These are phyloP conservation scores for Mariannaea sp. DNA, from an alignment of 2,329 filamentous ascomycete genomes.

Conservation along the genomic window DNA sequence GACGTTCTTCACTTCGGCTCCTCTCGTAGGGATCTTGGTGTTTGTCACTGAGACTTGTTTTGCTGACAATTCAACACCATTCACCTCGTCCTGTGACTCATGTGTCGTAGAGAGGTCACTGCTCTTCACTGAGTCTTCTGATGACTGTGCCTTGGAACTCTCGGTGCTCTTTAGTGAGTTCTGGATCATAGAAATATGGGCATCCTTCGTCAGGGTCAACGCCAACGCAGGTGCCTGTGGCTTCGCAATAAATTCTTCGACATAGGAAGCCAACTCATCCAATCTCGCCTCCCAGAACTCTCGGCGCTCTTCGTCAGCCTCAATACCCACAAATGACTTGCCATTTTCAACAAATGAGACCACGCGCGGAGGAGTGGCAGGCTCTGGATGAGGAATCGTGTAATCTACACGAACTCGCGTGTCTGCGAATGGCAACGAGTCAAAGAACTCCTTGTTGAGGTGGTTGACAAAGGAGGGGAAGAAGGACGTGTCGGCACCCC, in stretches of 20 bases:
- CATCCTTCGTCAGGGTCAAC: no score
- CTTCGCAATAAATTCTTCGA: constrained; percentile 28
- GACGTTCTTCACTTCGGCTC: no score
- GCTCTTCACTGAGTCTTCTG: no score
- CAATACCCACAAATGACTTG: constrained; percentile 34
- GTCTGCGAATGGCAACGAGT: constrained; percentile 36
- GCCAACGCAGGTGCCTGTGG: constrained; percentile 19
- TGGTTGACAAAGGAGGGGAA: constrained; percentile 38
- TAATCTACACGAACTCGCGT: constrained; percentile 37
- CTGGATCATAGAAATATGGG: no score
- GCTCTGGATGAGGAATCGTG: constrained; percentile 34
- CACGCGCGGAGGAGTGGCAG: constrained; percentile 32
- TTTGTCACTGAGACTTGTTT: no score
- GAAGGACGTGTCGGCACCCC: constrained; percentile 26
- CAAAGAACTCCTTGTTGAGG: constrained; percentile 38
- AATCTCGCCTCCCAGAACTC: constrained; percentile 36
- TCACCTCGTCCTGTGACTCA: no score
- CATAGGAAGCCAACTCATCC: constrained; percentile 25
- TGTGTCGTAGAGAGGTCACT: no score
- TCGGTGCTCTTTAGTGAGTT: no score
- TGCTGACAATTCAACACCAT: no score
- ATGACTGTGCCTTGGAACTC: no score
- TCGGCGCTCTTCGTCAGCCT: constrained; percentile 35
- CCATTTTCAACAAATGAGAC: constrained; percentile 35
- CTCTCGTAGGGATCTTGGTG: no score